These are phyloP conservation scores for Pseudogymnoascus sp. DNA, from an alignment of 2,329 filamentous ascomycete genomes.

Conservation along the genomic window DNA sequence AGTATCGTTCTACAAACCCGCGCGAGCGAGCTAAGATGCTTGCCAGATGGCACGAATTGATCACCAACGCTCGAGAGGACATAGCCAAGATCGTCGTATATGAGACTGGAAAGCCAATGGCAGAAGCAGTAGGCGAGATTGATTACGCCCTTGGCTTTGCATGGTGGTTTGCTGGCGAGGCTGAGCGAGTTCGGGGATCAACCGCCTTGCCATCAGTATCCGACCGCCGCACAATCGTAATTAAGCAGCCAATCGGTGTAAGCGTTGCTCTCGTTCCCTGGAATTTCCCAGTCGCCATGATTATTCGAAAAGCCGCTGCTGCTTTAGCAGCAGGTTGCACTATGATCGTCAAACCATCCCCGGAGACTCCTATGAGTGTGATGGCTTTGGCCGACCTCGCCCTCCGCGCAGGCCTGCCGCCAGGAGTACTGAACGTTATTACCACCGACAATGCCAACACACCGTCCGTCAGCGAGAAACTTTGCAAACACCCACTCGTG, in stretches of 20 bases:
- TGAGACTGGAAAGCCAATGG: slow-evolving; percentile 45
- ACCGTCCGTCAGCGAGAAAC: slow-evolving; percentile 44
- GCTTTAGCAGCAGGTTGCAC: slow-evolving; percentile 64
- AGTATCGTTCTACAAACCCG: too few species aligned
- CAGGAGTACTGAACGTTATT: slow-evolving; percentile 52
- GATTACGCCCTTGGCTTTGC: slow-evolving; percentile 45
- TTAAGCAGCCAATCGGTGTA: slow-evolving; percentile 68
- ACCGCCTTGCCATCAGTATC: slow-evolving; percentile 41
- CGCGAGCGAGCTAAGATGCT: slow-evolving; percentile 37
- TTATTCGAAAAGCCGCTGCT: slow-evolving; percentile 57
- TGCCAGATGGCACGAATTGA: slow-evolving; percentile 56
- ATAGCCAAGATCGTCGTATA: slow-evolving; percentile 54
- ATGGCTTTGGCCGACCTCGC: slow-evolving; percentile 46
- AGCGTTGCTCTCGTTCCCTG: slow-evolving; percentile 57
- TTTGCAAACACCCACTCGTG: slow-evolving; percentile 48
- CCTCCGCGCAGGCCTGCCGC: slow-evolving; percentile 45
- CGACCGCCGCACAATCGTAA: slow-evolving; percentile 56
- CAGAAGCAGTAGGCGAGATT: slow-evolving; percentile 43
- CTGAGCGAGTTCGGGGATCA: slow-evolving; percentile 51
- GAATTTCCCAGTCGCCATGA: slow-evolving; percentile 63
- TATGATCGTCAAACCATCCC: slow-evolving; percentile 65
- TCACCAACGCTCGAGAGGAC: slow-evolving; percentile 53
- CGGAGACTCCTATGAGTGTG: slow-evolving; percentile 54
- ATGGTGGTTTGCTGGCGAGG: slow-evolving; percentile 52
- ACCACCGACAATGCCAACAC: slow-evolving; percentile 48